These are phyloP conservation scores for Botrytis byssoidea DNA, from an alignment of 2,329 filamentous ascomycete species.

Conservation along the genomic window DNA sequence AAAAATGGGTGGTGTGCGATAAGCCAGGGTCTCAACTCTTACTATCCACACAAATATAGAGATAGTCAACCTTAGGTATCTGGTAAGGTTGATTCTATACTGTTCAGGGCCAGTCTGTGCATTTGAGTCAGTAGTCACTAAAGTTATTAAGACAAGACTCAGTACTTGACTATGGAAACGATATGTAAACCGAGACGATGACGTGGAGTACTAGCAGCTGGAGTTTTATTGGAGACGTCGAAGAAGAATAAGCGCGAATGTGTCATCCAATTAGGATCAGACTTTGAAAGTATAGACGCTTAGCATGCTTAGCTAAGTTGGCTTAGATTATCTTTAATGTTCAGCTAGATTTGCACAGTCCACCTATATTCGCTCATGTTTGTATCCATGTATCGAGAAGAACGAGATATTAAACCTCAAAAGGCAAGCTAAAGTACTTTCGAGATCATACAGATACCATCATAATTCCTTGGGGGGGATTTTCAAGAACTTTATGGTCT, in stretches of 20 bases:
- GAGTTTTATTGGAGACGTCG: background rate
- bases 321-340: background rate
- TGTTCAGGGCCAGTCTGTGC: background rate
- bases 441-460: background rate
- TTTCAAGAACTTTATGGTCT: background rate
- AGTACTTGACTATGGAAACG: too few relatives aligned
- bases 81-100: background rate
- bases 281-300: background rate
- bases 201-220: too few relatives aligned
- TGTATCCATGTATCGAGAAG: background rate
- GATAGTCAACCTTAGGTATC: background rate
- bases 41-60: background rate
- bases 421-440: background rate
- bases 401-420: background rate
- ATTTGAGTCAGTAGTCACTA: background rate
- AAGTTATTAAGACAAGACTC: background rate
- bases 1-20: too few relatives aligned
- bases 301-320: background rate
- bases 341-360: background rate
- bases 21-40: too few relatives aligned
- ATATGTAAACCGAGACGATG: background rate
- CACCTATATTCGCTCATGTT: background rate
- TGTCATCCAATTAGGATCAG: background rate
- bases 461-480: too few relatives aligned
- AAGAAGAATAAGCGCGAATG: background rate